A percentile compares a stretch with the other conserved stretches of the same genome.
phyloP scores from a whole-genome alignment of 345 rosid species.

The Euphorbia pulcherrima region DNA sequence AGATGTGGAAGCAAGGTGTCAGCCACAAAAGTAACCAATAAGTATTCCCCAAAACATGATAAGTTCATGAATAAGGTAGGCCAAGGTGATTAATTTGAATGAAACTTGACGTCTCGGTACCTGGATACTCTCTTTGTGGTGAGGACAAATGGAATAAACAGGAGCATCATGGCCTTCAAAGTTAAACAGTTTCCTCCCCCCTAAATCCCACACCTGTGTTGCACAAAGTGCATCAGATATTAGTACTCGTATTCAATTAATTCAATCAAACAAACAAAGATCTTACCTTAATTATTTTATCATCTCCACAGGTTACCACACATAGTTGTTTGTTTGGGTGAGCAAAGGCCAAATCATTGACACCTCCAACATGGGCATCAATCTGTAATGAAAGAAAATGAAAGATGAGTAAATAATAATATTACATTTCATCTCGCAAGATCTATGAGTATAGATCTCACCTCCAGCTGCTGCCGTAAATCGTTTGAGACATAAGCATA shows the following conservation, averaged over 20 bases:
- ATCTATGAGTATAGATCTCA: constrained; percentile 17
- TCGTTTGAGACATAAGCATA: constrained; percentile 51
- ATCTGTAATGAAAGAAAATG: constrained; percentile 41
- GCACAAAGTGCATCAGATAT: constrained; percentile 28
- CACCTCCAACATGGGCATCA: constrained; percentile 81
- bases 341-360: constrained; percentile 87
- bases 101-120: constrained; percentile 30
- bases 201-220: constrained; percentile 84
- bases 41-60: neutral
- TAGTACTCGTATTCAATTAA: constrained; percentile 12
- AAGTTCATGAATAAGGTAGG: neutral
- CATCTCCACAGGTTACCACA: constrained; percentile 90
- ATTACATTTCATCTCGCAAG: constrained; percentile 6
- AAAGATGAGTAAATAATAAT: constrained; percentile 18
- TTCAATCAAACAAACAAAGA: constrained; percentile 1
- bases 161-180: constrained; percentile 91
- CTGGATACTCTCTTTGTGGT: constrained; percentile 84
- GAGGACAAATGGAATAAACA: constrained; percentile 84
- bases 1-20: neutral
- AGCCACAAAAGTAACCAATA: neutral
- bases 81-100: too few species aligned
- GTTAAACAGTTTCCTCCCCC: constrained; percentile 51
- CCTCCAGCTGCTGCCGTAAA: constrained; percentile 60
- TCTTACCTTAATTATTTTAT: constrained; percentile 74
- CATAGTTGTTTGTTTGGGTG: constrained; percentile 72